These are phyloP conservation scores for Fomitopsis betulina DNA, from an alignment of 1,284 basidiomycete genomes.

Conservation along the genomic window DNA sequence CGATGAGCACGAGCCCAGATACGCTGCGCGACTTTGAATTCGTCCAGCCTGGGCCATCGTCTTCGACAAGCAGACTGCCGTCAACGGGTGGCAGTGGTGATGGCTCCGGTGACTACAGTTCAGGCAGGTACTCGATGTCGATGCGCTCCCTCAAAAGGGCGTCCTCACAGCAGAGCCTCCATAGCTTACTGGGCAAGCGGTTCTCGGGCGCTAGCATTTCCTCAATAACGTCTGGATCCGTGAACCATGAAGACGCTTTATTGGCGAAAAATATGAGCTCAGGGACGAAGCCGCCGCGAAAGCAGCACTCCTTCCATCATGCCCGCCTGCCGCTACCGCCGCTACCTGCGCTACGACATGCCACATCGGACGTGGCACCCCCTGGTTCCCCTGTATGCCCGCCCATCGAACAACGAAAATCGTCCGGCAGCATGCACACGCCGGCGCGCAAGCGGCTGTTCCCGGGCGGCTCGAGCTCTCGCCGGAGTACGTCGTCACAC, in stretches of 20 bases:
- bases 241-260: conserved; percentile 14
- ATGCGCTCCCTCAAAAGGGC: conserved; percentile 49
- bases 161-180: conserved; percentile 54
- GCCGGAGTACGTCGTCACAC: conserved; percentile 48
- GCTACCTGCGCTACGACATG: conserved; percentile 25
- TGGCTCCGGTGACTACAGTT: not conserved
- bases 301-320: conserved; percentile 35
- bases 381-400: not conserved
- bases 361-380: conserved; percentile 14
- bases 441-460: conserved; percentile 53
- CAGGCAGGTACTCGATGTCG: conserved; percentile 9
- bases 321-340: conserved; percentile 31
- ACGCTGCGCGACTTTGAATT: conserved; percentile 6
- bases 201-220: conserved; percentile 21
- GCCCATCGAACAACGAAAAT: conserved; percentile 10
- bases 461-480: conserved; percentile 43
- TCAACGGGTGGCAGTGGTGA: not conserved
- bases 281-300: conserved; percentile 22
- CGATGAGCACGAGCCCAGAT: not conserved
- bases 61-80: conserved; percentile 17
- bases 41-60: not conserved
- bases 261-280: conserved; percentile 5
- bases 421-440: not conserved
- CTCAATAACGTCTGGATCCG: conserved; percentile 12
- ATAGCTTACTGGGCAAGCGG: conserved; percentile 34